Base-by-base conservation (phyloP, 225 moss, liverwort and hornwort genomes). In the Antitrichia curtipendula region DNA sequence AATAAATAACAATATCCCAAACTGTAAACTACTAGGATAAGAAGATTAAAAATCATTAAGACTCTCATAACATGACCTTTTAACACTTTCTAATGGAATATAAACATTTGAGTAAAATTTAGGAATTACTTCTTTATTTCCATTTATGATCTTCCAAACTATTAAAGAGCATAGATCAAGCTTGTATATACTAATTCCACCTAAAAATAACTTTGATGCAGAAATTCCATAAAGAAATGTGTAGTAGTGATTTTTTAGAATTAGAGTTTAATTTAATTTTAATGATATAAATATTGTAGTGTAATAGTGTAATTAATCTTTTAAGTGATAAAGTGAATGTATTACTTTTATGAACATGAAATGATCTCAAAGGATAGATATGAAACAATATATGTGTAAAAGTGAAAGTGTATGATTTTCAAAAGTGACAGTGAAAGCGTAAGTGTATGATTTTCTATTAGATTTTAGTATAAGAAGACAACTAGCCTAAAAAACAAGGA, bases 1-100 rank as follows among this genome's bases (percentile, higher is more conserved):
- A 43, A 25, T 25, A 43, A 70, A 43, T 43, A 27, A 27, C 1
- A 71, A 43, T 43, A 25, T 0, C 0, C 5, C 0, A 41, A 43
- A 15, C 8, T 0, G 1, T 27, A 12, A 27, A 43, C 0, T 9
- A 2, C 0, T 27, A 8, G 3, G 1, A 27, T 2, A 13, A 27
- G n/a, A 27, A 70, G 8, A 4, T n/a, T 16, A 40, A 70, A 13
- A 22, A 41, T 70, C 25, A 25, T 70, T 70, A 15, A 41, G 4
- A 69, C 8, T 40, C 14, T 24, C 4, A 41, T 70, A 70, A 25
- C 0, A 41, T 41, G 5, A 13, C 5, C 4, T n/a, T n/a, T 41
- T 25, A 25, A 25, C 1, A 13, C n/a, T 69, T 24, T 68, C 2
- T 40, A 14, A 40, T 25, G 13, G 8, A 69, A 24, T 10, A 24